Percentiles rank a stretch among this genome's conserved stretches.
These are phyloP conservation scores for Gleditsia sinensis DNA, from an alignment of 306 rosid species.

Conservation along the genomic window DNA sequence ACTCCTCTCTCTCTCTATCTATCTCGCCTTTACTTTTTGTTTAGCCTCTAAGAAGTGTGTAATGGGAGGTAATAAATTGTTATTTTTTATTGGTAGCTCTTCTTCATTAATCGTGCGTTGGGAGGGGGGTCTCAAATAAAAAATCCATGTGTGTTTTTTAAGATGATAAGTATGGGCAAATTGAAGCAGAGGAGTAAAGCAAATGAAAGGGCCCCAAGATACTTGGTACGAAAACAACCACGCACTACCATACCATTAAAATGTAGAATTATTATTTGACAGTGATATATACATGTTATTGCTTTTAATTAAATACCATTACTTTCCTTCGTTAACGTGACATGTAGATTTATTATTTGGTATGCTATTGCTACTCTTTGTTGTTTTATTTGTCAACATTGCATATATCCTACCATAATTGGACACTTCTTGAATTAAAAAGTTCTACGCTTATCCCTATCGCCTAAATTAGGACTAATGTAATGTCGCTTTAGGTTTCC, in stretches of 20 bases:
- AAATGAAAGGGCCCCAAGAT: not conserved
- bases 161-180: too few species aligned
- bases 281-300: not conserved
- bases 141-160: too few species aligned
- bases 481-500: not conserved
- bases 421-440: not conserved
- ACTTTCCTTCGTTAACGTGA: not conserved
- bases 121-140: too few species aligned
- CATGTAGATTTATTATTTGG: conserved; percentile 15
- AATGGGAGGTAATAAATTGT: too few species aligned
- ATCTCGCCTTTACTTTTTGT: too few species aligned
- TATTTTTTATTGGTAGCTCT: too few species aligned
- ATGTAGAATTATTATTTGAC: not conserved
- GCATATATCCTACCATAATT: not conserved
- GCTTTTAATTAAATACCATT: not conserved
- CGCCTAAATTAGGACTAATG: not conserved
- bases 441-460: not conserved
- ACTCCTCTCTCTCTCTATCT: too few species aligned
- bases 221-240: not conserved
- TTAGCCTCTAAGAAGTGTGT: too few species aligned
- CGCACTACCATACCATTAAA: too few species aligned
- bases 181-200: too few species aligned
- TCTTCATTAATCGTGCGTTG: too few species aligned
- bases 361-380: conserved; percentile 22
- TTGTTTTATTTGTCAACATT: not conserved